phyloP scores from a whole-genome alignment of 495 filamentous ascomycete species.

The Sordaria brevicollis region DNA sequence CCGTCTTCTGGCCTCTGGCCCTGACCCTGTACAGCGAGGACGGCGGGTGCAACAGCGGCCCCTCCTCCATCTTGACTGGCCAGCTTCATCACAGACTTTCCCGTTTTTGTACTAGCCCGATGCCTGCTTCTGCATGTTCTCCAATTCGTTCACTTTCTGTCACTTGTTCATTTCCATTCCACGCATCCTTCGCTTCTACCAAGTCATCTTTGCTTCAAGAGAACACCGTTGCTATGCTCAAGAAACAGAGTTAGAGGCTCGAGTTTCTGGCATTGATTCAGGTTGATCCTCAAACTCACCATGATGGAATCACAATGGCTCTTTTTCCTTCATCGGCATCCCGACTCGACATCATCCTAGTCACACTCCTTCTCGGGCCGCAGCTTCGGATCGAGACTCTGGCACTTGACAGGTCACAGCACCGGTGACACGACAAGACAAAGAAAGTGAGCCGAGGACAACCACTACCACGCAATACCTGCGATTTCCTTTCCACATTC shows the following conservation, averaged over 20 bases:
- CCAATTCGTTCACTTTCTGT: conserved; percentile 4
- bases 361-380: background rate
- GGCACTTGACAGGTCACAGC: background rate
- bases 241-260: no score
- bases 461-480: no score
- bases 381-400: background rate
- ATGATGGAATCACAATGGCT: background rate
- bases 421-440: background rate
- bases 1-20: no score
- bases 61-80: no score
- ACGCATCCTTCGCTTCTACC: background rate
- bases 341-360: background rate
- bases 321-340: background rate
- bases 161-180: background rate
- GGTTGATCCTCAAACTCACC: background rate
- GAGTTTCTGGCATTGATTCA: background rate
- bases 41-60: no score
- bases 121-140: conserved; percentile 8
- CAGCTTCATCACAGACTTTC: conserved; percentile 11
- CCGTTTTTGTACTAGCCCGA: conserved; percentile 8
- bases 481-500: background rate
- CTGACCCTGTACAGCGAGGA: no score
- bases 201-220: background rate
- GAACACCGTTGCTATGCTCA: background rate
- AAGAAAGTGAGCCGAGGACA: background rate